Evolutionary conservation across 1,284 basidiomycete genomes (phyloP).

Genomic region (Athelia psychrophila): DNA sequence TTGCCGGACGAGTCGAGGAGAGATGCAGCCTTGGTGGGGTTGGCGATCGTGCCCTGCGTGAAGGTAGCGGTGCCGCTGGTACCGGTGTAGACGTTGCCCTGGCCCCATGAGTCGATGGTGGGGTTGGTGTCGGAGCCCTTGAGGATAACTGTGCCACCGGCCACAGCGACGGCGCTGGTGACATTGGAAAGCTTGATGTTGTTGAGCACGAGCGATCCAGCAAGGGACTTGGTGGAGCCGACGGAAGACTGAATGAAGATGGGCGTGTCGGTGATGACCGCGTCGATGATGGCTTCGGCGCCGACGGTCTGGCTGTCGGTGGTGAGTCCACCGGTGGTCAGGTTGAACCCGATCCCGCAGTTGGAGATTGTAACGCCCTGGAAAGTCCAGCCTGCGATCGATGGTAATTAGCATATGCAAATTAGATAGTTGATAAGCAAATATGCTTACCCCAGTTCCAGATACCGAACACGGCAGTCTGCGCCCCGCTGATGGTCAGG

Average conservation of each 20-base stretch:
- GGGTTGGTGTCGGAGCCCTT: constrained; percentile 39
- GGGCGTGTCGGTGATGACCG: constrained; percentile 47
- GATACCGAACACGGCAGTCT: constrained; percentile 35
- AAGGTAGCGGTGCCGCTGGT: constrained; percentile 25
- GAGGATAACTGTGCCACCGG: constrained; percentile 27
- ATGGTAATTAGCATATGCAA: constrained; percentile 2
- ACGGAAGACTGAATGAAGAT: constrained; percentile 41
- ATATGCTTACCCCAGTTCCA: constrained; percentile 47
- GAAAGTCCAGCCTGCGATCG: constrained; percentile 41
- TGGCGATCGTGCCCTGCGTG: constrained; percentile 25
- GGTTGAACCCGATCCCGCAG: constrained; percentile 44
- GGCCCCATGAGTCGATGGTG: constrained; percentile 40
- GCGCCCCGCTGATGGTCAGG: constrained; percentile 46
- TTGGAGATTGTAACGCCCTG: constrained; percentile 48
- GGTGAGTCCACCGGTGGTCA: constrained; percentile 36
- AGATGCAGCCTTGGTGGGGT: constrained; percentile 31
- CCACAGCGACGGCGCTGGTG: constrained; percentile 44
- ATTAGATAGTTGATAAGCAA: constrained; percentile 2
- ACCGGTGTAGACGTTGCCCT: constrained; percentile 41
- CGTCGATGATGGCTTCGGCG: constrained; percentile 63
- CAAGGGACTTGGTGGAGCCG: constrained; percentile 33
- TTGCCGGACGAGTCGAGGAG: constrained; percentile 35
- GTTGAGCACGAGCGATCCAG: constrained; percentile 57
- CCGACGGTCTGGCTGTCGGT: constrained; percentile 33
- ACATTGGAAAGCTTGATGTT: constrained; percentile 57